Evolutionary conservation across 768 basidiomycete species (phyloP), one percentile per base, ranked within the genome.

Genomic region (Boletus rufocinnamomeus): DNA sequence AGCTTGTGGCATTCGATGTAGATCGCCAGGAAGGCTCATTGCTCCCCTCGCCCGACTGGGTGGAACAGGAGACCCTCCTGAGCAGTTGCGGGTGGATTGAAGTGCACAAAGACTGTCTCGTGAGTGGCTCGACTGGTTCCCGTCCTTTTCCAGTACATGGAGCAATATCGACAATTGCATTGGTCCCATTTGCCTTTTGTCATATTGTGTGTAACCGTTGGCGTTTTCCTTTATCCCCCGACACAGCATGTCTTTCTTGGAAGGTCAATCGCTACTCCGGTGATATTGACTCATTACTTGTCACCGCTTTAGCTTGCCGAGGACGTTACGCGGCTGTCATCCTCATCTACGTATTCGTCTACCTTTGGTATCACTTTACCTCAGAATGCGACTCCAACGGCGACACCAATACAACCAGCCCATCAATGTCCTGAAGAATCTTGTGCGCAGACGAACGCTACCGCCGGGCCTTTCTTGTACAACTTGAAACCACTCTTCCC

Each of bases 61-160:
- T 84, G 7, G 90, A 92, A 74, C 80, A 82, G 50, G 88, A 89
- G 66, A 75, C 84, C 51, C 76, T 92, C 72, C 84, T 83, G 72
- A 87, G 85, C 63, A 72, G 77, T 35, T 83, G 69, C 53, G 91
- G 90, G 13, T 91, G 88, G 88, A 80, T 93, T 59, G 85, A 91
- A 64, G 81, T 91, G 21, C 79, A 86, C 66, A 80, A 79, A 53
- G 76, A 79, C 52, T 87, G 85, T 66, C 67, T 89, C 73, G 90
- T 92, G 74, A 80, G 90, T 82, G 34, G 32, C 38, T 50, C 32
- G 10, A 37, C 48, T 51, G 7, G 23, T 47, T 57, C 41, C 21
- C 44, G 16, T 45, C 45, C 27, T 43, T 54, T 49, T 43, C 21
- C 25, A 25, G 6, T 44, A 27, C 30, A 14, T 14, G 49, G 35